These are phyloP conservation scores for Centaurea solstitialis DNA, from an alignment of 129 eudicot species.

Conservation along the genomic window DNA sequence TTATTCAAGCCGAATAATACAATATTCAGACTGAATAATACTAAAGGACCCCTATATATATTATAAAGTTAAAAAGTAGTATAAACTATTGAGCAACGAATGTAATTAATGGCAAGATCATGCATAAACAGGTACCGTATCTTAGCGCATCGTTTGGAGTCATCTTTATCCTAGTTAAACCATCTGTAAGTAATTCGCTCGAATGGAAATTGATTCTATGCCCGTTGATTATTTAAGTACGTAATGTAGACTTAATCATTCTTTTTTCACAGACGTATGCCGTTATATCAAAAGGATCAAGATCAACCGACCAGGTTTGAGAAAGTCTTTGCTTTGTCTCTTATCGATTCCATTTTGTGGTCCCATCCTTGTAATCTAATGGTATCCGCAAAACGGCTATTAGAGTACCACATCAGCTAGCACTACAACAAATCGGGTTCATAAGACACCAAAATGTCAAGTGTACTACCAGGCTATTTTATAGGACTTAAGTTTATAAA, in stretches of 20 bases:
- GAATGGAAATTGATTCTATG: not conserved
- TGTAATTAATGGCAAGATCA: not conserved
- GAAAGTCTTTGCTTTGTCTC: not conserved
- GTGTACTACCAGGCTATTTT: not conserved
- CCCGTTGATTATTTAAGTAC: not conserved
- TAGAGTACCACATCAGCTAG: not conserved
- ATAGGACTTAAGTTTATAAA: not conserved
- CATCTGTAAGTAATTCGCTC: conserved; percentile 58
- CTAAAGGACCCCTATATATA: too few relatives aligned
- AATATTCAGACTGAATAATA: too few relatives aligned
- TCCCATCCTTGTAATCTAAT: not conserved
- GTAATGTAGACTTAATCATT: not conserved
- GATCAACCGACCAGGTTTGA: conserved; percentile 82
- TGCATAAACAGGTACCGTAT: conserved; percentile 74
- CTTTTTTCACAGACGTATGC: conserved; percentile 77
- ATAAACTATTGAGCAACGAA: not conserved
- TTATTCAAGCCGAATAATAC: too few relatives aligned
- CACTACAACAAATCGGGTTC: not conserved
- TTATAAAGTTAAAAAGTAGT: not conserved
- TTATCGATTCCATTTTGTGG: not conserved
- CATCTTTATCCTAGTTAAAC: conserved; percentile 79
- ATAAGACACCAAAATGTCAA: not conserved
- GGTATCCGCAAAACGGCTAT: not conserved
- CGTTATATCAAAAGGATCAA: conserved; percentile 84
- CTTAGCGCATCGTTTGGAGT: conserved; percentile 92